A percentile compares a stretch with the other conserved stretches of the same genome.
Evolutionary conservation across 2,329 filamentous ascomycete genomes (phyloP).

Genomic region (Fusarium caatingaense): DNA sequence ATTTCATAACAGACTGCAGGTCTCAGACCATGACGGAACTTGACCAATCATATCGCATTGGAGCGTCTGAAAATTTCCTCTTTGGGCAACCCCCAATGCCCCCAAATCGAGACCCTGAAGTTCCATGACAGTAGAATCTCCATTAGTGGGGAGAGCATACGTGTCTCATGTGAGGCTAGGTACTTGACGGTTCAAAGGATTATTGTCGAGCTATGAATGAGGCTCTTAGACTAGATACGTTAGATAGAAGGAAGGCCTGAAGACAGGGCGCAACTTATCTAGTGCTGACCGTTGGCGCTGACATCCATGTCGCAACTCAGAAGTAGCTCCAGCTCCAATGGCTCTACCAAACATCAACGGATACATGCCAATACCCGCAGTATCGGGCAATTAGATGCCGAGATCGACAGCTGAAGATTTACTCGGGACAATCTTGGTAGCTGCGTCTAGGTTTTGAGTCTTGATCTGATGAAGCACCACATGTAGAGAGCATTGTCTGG

Average conservation of each 20-base stretch:
- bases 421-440: not conserved
- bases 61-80: conserved; percentile 2
- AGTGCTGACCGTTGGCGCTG: not conserved
- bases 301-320: not conserved
- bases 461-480: not conserved
- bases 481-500: not conserved
- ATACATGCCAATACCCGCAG: not conserved
- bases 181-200: not conserved
- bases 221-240: not conserved
- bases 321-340: not conserved
- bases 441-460: not conserved
- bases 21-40: not conserved
- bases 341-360: not conserved
- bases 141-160: not conserved
- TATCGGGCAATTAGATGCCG: not conserved
- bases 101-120: not conserved
- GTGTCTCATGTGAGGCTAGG: not conserved
- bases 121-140: not conserved
- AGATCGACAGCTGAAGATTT: not conserved
- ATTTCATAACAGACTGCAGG: not conserved
- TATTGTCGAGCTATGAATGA: not conserved
- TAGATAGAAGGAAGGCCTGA: not conserved
- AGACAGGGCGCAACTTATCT: not conserved
- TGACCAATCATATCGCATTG: conserved; percentile 18
- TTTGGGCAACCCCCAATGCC: conserved; percentile 25